Conservation (phyloP, 192 early-diverging fungal genomes). For the Coemansia sp. region DNA sequence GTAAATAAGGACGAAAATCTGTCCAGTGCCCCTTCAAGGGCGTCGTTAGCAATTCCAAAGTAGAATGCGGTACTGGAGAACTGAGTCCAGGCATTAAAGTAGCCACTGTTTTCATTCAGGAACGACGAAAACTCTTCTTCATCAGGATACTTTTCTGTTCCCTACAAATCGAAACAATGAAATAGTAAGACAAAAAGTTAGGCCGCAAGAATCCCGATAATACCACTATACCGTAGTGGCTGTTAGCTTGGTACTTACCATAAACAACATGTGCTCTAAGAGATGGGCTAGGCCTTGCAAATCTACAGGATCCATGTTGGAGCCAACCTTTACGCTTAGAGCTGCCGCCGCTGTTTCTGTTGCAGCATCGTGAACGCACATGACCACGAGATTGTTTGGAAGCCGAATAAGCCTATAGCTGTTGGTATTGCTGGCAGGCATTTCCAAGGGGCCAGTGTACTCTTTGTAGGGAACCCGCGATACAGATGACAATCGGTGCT, state of each 20-base stretch:
- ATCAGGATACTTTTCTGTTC: conserved; percentile 64
- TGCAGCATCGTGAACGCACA: conserved; percentile 58
- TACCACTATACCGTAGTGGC: background rate
- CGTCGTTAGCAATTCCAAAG: conserved; percentile 26
- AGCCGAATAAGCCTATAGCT: conserved; percentile 56
- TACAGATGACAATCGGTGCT: background rate
- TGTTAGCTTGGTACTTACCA: conserved; percentile 19
- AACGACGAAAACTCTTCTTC: conserved; percentile 60
- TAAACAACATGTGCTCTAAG: conserved; percentile 65
- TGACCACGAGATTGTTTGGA: conserved; percentile 55
- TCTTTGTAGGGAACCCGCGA: conserved; percentile 6
- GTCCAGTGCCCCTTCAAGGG: conserved; percentile 60
- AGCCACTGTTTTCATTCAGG: conserved; percentile 19
- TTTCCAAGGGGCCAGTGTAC: conserved; percentile 26
- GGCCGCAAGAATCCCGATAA: background rate
- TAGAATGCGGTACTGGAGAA: background rate
- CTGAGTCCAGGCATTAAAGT: conserved; percentile 28
- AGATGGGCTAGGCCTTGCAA: conserved; percentile 66
- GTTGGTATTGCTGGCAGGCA: conserved; percentile 51
- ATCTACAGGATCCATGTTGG: conserved; percentile 56
- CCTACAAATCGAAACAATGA: conserved; percentile 22
- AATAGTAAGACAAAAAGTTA: background rate
- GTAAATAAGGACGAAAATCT: conserved; percentile 84
- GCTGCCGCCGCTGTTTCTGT: conserved; percentile 53
- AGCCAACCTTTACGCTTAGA: conserved; percentile 60